A percentile compares a stretch with the other conserved stretches of the same genome.
phyloP scores from a whole-genome alignment of 495 filamentous ascomycete species.

The Tirmania nivea region DNA sequence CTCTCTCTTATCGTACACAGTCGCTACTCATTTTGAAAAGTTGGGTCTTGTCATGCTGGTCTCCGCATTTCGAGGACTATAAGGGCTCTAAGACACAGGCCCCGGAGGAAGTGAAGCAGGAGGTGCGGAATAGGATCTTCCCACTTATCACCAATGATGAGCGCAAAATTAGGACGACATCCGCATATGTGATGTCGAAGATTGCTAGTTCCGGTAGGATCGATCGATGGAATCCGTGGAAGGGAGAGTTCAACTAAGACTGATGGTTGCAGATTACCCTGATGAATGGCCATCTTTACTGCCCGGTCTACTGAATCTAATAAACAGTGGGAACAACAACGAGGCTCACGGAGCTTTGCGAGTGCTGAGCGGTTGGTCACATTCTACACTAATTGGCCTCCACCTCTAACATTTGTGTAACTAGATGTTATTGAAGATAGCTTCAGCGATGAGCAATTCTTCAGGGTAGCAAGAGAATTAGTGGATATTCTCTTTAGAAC shows the following conservation, averaged over 20 bases:
- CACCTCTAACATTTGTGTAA: background rate
- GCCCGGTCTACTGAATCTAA: conserved; percentile 52
- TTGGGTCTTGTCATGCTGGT: conserved; percentile 65
- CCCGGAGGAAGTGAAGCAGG: conserved; percentile 45
- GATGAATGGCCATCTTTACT: conserved; percentile 80
- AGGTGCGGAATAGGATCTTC: conserved; percentile 46
- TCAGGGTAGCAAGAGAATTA: conserved; percentile 60
- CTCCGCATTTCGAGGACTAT: conserved; percentile 31
- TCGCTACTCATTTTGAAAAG: conserved; percentile 59
- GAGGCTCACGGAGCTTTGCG: conserved; percentile 59
- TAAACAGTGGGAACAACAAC: conserved; percentile 46
- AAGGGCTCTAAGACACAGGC: conserved; percentile 39
- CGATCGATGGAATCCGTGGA: background rate
- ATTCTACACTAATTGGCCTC: background rate
- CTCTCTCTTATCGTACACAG: conserved; percentile 55
- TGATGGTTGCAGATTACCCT: conserved; percentile 49
- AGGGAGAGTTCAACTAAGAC: conserved; percentile 2
- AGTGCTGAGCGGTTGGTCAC: conserved; percentile 15
- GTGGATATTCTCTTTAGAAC: conserved; percentile 64
- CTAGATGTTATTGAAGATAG: conserved; percentile 75
- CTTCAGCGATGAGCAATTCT: conserved; percentile 85
- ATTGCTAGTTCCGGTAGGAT: conserved; percentile 41
- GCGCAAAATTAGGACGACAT: conserved; percentile 62
- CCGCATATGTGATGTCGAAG: conserved; percentile 82
- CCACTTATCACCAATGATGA: conserved; percentile 64